Evolutionary conservation across 108 stramenopile genomes (phyloP).

Genomic region (Phaeodactylum tricornutum): DNA sequence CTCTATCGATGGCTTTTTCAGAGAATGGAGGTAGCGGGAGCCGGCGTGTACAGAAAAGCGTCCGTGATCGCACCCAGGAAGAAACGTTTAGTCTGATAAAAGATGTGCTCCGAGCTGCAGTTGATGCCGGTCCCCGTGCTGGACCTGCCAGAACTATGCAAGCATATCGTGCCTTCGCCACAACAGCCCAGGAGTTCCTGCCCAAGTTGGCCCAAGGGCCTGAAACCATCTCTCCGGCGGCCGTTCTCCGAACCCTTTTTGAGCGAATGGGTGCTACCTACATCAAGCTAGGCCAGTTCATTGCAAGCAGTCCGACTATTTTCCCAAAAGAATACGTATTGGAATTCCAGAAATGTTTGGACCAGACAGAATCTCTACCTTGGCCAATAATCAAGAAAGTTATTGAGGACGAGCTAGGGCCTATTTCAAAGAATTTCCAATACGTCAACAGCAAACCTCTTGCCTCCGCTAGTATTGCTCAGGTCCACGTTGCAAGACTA

Average conservation of each 20-base stretch:
- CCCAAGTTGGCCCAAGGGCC: conserved; percentile 24
- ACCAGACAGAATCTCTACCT: conserved; percentile 75
- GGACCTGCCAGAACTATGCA: conserved; percentile 71
- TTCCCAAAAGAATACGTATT: conserved; percentile 90
- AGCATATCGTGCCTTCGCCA: conserved; percentile 59
- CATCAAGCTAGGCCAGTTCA: conserved; percentile 93
- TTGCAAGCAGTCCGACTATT: conserved; percentile 88
- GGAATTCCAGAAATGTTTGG: conserved; percentile 94
- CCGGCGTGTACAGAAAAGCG: conserved; percentile 37
- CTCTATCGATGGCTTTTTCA: no score
- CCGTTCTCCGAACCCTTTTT: conserved; percentile 72
- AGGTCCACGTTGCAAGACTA: conserved; percentile 84
- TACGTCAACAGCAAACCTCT: conserved; percentile 72
- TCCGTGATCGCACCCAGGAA: conserved; percentile 58
- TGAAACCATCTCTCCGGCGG: conserved; percentile 46
- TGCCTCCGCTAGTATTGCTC: conserved; percentile 88
- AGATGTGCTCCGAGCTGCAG: conserved; percentile 56
- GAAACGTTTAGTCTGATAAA: conserved; percentile 56
- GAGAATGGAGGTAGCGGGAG: no score
- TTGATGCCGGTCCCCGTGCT: conserved; percentile 72
- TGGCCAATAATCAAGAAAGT: conserved; percentile 72
- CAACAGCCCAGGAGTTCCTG: conserved; percentile 65
- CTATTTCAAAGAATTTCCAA: conserved; percentile 54
- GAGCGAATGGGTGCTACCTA: conserved; percentile 93
- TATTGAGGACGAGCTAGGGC: conserved; percentile 78